Percentiles rank a stretch among this genome's conserved stretches.
phyloP scores from a whole-genome alignment of 495 filamentous ascomycete species.

The Clohesyomyces aquaticus region DNA sequence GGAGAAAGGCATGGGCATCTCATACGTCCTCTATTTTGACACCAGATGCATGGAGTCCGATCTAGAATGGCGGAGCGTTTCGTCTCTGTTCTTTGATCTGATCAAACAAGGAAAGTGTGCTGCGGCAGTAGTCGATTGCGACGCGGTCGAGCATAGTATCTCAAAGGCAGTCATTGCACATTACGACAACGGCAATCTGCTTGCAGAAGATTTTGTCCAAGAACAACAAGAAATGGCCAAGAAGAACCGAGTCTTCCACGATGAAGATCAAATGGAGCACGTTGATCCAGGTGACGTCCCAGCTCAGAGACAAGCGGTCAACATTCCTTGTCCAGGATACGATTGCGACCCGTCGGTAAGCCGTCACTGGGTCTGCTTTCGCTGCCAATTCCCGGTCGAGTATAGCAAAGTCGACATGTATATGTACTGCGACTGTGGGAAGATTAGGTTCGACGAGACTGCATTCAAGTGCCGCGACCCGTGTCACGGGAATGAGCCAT shows the following conservation, averaged over 20 bases:
- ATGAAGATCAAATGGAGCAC: neutral
- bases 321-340: no score
- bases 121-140: neutral
- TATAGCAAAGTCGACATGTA: slow-evolving; percentile 45
- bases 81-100: neutral
- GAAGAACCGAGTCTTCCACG: neutral
- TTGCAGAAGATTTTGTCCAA: neutral
- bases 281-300: no score
- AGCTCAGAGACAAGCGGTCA: no score
- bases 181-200: neutral
- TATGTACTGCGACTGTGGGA: slow-evolving; percentile 51
- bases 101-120: neutral
- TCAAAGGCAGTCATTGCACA: neutral
- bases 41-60: no score
- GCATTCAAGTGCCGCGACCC: slow-evolving; percentile 44
- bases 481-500: neutral
- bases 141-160: neutral
- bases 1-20: no score
- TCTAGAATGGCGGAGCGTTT: no score
- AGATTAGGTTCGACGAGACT: slow-evolving; percentile 28
- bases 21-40: no score
- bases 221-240: neutral
- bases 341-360: slow-evolving; percentile 15
- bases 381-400: slow-evolving; percentile 42
- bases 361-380: slow-evolving; percentile 45